Evolutionary conservation across 257 asterid species (phyloP).

Genomic region (Nicotiana obtusifolia): DNA sequence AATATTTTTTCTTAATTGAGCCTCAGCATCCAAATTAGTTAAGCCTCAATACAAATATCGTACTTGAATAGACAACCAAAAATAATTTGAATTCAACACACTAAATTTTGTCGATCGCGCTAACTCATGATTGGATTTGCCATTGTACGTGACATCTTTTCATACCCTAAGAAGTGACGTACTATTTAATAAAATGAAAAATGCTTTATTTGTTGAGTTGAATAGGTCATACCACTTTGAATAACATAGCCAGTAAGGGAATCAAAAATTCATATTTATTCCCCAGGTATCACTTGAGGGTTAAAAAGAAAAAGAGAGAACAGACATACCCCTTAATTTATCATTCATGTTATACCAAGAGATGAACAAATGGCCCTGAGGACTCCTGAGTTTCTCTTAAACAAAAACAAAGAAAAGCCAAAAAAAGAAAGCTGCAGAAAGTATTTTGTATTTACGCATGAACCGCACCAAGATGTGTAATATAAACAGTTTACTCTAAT

Average conservation of each 20-base stretch:
- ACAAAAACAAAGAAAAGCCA: neutral
- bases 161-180: neutral
- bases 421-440: neutral
- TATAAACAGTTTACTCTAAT: too few species aligned
- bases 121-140: neutral
- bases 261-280: neutral
- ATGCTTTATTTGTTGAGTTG: neutral
- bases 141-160: neutral
- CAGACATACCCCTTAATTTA: neutral
- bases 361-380: neutral
- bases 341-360: neutral
- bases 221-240: neutral
- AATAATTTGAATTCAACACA: too few species aligned
- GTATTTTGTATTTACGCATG: accelerated
- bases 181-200: neutral
- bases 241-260: neutral
- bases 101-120: too few species aligned
- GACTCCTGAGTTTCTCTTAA: neutral
- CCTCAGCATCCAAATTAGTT: too few species aligned
- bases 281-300: neutral
- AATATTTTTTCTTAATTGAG: too few species aligned
- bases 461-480: too few species aligned
- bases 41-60: too few species aligned
- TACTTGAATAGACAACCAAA: too few species aligned
- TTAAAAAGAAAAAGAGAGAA: neutral